Conservation (phyloP, 2,329 filamentous ascomycete species). For the Hypoxylon sp. region DNA sequence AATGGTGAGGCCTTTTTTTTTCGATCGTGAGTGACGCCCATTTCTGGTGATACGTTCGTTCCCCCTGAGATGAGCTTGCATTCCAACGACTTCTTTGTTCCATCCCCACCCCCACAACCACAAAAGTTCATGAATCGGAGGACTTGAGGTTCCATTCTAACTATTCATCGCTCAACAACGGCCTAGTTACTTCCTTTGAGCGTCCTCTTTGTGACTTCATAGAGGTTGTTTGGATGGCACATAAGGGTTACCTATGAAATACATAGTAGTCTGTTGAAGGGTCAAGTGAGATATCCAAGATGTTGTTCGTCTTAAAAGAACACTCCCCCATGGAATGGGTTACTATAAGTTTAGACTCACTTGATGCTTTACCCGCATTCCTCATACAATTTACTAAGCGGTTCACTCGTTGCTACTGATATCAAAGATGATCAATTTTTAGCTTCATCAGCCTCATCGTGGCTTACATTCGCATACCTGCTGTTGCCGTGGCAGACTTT, state of each 20-base stretch:
- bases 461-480: slow-evolving; percentile 51
- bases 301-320: slow-evolving; percentile 50
- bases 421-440: slow-evolving; percentile 48
- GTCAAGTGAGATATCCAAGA: slow-evolving; percentile 39
- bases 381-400: slow-evolving; percentile 45
- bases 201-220: slow-evolving; percentile 46
- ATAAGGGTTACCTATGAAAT: slow-evolving; percentile 35
- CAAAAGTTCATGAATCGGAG: slow-evolving; percentile 31
- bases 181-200: slow-evolving; percentile 50
- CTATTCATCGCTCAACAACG: slow-evolving; percentile 48
- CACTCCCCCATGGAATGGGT: slow-evolving; percentile 52
- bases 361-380: slow-evolving; percentile 53
- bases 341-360: slow-evolving; percentile 43
- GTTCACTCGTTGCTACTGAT: slow-evolving; percentile 49
- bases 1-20: not conserved
- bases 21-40: slow-evolving; percentile 23
- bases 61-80: slow-evolving; percentile 48
- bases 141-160: slow-evolving; percentile 44
- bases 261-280: slow-evolving; percentile 31
- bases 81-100: slow-evolving; percentile 51
- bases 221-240: slow-evolving; percentile 42
- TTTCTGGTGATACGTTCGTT: slow-evolving; percentile 28
- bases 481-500: slow-evolving; percentile 53
- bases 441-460: slow-evolving; percentile 49
- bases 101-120: slow-evolving; percentile 28